Evolutionary conservation across 179 eudicot genomes (phyloP), one percentile per base, ranked within the genome.

Genomic region (Vitellaria paradoxa): DNA sequence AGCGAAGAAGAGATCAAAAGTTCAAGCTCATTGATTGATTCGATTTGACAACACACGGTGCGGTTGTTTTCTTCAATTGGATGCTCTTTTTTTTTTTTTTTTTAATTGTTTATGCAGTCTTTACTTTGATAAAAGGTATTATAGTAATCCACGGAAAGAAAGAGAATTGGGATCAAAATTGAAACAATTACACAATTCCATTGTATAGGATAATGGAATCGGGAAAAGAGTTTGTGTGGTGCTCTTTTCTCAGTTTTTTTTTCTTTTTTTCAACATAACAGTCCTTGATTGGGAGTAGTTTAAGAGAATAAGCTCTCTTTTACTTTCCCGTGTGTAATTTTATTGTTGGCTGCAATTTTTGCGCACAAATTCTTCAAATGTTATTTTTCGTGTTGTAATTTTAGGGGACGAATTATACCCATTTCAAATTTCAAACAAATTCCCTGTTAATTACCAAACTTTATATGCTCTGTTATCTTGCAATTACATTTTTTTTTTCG

Each of bases 1-100:
- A 80, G 96, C 96, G 2, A 91, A 70, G 81, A 93, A 87, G 72
- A 84, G 92, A 52, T 72, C 88, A 6, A 86, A 86, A 76, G 72
- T 49, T 64, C 78, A 81, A 80, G 80, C 83, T 79, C 86, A 86
- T 77, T 86, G 84, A 86, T 6, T 59, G 17, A 14, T 20, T 23
- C 12, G 76, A 65, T 62, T 76, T 73, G 68, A 24, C 20, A 17
- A 24, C 30, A 30, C 55, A 12, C 55, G 82, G 77, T 73, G 68
- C 45, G 75, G 26, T 71, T 37, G 37, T 76, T 76, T 76, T 30
- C 26, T 65, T 56, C 6, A 30, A 50, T 65, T 11, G 11, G 23
- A 30, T 24, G 60, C 76, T 62, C 71, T 69, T 26, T 68, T 59
- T 50, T 20, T 52, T 45, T 2, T 30, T 30, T 20, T 66, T 40